Base-by-base conservation (phyloP, 192 early-diverging fungal species). In the Coemansia sp. region DNA sequence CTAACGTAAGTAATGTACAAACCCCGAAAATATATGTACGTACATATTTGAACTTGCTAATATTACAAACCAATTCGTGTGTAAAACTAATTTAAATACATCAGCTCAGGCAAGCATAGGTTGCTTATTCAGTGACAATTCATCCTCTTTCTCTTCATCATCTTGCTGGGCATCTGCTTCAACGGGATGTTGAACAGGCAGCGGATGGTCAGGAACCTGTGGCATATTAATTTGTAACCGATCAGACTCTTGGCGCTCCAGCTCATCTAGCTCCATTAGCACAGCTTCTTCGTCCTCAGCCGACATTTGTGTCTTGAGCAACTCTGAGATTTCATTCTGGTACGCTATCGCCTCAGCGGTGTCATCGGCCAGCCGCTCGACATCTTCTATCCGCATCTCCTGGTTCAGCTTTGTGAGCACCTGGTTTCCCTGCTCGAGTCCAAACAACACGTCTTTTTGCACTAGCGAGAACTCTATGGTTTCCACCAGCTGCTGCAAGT, bases 341-440 rank as follows among this genome's bases (percentile, higher is more conserved):
- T 97, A 97, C 1, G 90, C 92, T 70, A 99, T 93, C 11, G 90
- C 92, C 40, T 99, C 97, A 4, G 89, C 91, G 1, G 95, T 98
- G 57, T 99, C 95, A 63, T 98, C 95, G 86, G 97, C 93, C 38
- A 99, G 80, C 44, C 86, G 85, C 53, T 99, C 92, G 0, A 98
- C 94, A 42, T 91, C 86, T n/a, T 96, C 92, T 31, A 99, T 61
- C 18, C 88, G 89, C 65, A 98, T 81, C 10, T 95, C 90, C 4
- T 84, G 84, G 77, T 94, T 96, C 58, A 95, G 92, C 61, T 87
- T 68, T 38, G 71, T 71, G 31, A 79, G 61, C 37, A 95, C 91
- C 26, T 84, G 85, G 81, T 92, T 96, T 60, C 95, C 95, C 50
- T 88, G 77, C 64, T 90, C 82, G 17, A 99, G 63, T 15, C 93